phyloP scores from a whole-genome alignment of 225 moss, liverwort and hornwort species.

The Physcomitrium patens region DNA sequence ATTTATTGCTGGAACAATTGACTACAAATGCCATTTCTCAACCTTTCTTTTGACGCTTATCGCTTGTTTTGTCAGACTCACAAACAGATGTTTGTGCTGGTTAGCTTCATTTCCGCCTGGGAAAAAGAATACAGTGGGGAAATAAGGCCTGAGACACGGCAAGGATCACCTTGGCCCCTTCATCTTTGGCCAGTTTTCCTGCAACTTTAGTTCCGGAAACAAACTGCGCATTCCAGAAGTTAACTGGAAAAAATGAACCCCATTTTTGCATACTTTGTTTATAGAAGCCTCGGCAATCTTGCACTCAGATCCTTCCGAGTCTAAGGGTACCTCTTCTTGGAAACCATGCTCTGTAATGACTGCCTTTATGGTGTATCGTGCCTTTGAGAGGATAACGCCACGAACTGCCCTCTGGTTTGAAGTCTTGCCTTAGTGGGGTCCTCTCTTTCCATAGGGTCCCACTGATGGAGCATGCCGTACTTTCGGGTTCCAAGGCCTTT shows the following conservation, averaged over 20 bases:
- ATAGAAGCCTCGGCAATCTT: constrained; percentile 11
- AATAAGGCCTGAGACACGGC: no score
- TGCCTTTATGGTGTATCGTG: constrained; percentile 9
- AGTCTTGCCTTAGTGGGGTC: not conserved
- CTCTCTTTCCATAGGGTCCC: not conserved
- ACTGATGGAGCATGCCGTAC: not conserved
- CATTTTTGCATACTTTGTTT: not conserved
- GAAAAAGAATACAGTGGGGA: no score
- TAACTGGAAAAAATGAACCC: not conserved
- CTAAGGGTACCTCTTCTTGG: not conserved
- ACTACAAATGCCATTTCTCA: no score
- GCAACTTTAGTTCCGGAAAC: no score
- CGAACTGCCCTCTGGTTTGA: not conserved
- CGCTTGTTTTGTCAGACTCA: no score
- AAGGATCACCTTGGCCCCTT: no score
- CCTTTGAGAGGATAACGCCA: constrained; percentile 1
- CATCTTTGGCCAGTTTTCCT: no score
- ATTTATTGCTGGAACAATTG: not conserved
- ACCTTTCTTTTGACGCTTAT: not conserved
- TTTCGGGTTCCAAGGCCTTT: not conserved
- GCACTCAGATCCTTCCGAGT: constrained; percentile 13
- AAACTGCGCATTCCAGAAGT: no score
- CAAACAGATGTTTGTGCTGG: no score
- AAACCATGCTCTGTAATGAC: not conserved
- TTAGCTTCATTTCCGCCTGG: no score